Conservation (phyloP, 306 rosid genomes). For the Alnus glutinosa region DNA sequence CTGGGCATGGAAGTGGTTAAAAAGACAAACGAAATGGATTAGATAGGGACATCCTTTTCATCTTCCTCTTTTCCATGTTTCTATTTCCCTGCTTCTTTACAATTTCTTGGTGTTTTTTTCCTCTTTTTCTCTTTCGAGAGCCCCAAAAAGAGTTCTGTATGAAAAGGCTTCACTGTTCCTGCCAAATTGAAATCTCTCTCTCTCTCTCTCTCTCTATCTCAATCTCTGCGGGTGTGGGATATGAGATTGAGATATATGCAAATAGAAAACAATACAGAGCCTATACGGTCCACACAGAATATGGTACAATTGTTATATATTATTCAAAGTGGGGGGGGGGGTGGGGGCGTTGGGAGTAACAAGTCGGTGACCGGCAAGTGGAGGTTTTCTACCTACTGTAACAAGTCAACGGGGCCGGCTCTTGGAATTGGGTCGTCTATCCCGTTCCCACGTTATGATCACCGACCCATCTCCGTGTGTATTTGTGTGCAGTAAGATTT, state of each 20-base stretch:
- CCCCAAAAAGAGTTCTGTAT: conserved; percentile 39
- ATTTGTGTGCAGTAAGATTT: conserved; percentile 20
- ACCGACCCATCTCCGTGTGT: conserved; percentile 50
- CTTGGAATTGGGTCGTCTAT: conserved; percentile 47
- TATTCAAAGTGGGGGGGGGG: conserved; percentile 28
- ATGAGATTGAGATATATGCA: conserved; percentile 3
- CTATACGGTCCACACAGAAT: background rate
- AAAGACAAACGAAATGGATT: conserved; percentile 40
- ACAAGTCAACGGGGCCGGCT: conserved; percentile 61
- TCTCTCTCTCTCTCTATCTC: conserved; percentile 15
- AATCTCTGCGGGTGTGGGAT: conserved; percentile 1
- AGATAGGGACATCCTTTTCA: conserved; percentile 36
- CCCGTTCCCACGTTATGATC: conserved; percentile 61
- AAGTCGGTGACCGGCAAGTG: conserved; percentile 62
- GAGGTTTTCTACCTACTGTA: conserved; percentile 44
- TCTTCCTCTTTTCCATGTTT: conserved; percentile 35
- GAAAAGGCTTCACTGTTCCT: conserved; percentile 49
- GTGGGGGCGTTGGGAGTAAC: conserved; percentile 39
- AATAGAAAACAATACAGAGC: conserved; percentile 11
- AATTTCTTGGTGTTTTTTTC: conserved; percentile 25
- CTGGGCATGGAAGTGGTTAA: conserved; percentile 31
- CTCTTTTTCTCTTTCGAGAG: conserved; percentile 26
- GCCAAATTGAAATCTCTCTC: conserved; percentile 40
- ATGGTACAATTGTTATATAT: conserved; percentile 15
- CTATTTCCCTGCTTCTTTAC: conserved; percentile 47